Base-by-base conservation (phyloP, 345 rosid genomes). In the Moricandia arvensis region DNA sequence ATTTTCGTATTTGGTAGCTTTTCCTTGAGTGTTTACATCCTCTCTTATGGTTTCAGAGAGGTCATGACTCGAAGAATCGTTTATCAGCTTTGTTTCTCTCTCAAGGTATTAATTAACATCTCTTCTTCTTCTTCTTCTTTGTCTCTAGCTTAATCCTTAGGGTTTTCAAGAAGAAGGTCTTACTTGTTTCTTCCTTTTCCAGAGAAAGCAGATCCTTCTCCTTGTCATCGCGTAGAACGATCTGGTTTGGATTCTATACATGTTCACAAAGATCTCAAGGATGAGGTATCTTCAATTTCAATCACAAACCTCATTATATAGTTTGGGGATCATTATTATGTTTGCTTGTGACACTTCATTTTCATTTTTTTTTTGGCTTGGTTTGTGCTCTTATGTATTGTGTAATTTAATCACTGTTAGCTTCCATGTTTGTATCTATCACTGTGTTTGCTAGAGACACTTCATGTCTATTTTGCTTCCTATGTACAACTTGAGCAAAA, bases 81-180 rank as follows among this genome's bases (percentile, higher is more conserved):
- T 79, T 93, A 33, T 88, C 98, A 1, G 54, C 88, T 65, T 79
- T 89, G 2, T 89, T 93, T 73, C 3, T 82, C n/a, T 76, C 81
- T 11, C 88, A 93, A 87, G 98, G 97, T 93, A n/a, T n/a, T n/a
- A n/a, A n/a, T n/a, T n/a, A n/a, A n/a, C n/a, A n/a, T n/a, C n/a
- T n/a, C n/a, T n/a, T n/a, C n/a, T n/a, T n/a, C n/a, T n/a, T n/a
- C 72, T 71, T 30, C 61, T 61, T 43, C 51, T 17, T 12, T 4
- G 3, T 34, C 3, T 1, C 8, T 73, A 15, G 21, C 12, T 43
- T 7, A 18, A 3, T 27, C 37, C 1, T 34, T 24, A 8, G 1
- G 13, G 27, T 49, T 45, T 6, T 3, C 5, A 10, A 35, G 6
- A 45, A 59, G 38, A 8, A 55, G 41, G 18, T 70, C 69, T 37